A percentile compares a stretch with the other conserved stretches of the same genome.
Evolutionary conservation across 2,329 filamentous ascomycete species (phyloP).

Genomic region (Penicillium occitanis): DNA sequence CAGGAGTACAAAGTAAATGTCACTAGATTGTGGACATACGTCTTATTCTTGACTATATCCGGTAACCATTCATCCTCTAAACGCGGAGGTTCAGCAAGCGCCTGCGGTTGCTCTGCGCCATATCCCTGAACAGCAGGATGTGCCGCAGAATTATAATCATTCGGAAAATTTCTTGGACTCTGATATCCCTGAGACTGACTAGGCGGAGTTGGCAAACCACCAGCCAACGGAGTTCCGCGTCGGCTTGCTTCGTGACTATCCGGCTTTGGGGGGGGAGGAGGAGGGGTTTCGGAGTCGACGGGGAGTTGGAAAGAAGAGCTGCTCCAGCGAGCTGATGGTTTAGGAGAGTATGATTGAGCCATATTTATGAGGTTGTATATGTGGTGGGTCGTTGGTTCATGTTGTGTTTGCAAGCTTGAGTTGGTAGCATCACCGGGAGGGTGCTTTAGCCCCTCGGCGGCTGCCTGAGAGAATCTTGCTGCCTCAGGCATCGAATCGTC

Average conservation of each 20-base stretch:
- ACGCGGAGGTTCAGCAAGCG: constrained; percentile 33
- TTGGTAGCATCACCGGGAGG: not conserved
- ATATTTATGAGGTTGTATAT: not conserved
- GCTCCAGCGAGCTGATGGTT: constrained; percentile 27
- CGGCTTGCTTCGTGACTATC: constrained; percentile 68
- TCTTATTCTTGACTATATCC: constrained; percentile 72
- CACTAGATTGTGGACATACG: constrained; percentile 53
- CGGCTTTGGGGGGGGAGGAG: constrained; percentile 71
- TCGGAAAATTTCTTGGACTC: not conserved
- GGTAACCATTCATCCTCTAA: constrained; percentile 73
- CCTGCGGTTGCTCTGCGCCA: not conserved
- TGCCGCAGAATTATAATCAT: not conserved
- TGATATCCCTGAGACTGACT: constrained; percentile 33
- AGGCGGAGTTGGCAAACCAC: constrained; percentile 37
- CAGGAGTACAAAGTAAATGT: no score
- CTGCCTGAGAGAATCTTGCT: not conserved
- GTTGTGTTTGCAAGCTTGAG: not conserved
- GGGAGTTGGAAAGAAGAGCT: constrained; percentile 21
- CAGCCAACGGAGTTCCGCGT: constrained; percentile 60
- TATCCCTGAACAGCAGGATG: not conserved
- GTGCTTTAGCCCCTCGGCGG: not conserved
- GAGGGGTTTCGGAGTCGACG: constrained; percentile 58
- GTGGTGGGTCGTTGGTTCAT: not conserved
- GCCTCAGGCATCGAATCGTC: not conserved
- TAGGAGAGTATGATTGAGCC: constrained; percentile 27